Percentiles rank a stretch among this genome's conserved stretches.
Conservation (phyloP, 495 filamentous ascomycete genomes). For the Neurospora cerealis region DNA sequence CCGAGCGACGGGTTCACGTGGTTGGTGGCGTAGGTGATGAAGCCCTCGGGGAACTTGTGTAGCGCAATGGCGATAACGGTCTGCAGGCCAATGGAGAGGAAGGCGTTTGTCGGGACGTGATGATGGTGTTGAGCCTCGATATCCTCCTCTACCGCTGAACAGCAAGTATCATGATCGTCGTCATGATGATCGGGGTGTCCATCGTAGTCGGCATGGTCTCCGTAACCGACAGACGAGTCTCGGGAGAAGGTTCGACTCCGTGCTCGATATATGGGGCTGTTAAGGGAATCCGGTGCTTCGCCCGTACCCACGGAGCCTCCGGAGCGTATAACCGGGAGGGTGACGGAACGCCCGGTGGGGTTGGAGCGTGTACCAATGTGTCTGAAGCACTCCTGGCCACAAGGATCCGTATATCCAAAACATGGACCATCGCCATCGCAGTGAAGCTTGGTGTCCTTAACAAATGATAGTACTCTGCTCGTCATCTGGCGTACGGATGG, state of each 20-base stretch:
- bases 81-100: constrained; percentile 85
- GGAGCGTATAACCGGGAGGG: constrained; percentile 7
- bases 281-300: background rate
- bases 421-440: constrained; percentile 73
- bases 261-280: background rate
- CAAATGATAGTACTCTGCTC: constrained; percentile 50
- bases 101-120: constrained; percentile 92
- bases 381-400: constrained; percentile 72
- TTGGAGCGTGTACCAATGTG: constrained; percentile 25
- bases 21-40: constrained; percentile 97
- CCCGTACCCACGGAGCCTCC: background rate
- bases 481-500: constrained; percentile 36
- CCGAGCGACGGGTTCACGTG: constrained; percentile 85
- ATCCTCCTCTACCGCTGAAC: constrained; percentile 22
- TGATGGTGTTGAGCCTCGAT: constrained; percentile 67
- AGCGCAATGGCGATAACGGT: constrained; percentile 89
- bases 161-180: constrained; percentile 20
- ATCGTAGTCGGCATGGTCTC: background rate
- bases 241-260: background rate
- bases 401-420: constrained; percentile 76
- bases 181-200: constrained; percentile 9
- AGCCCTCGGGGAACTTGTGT: constrained; percentile 95
- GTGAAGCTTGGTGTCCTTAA: constrained; percentile 54
- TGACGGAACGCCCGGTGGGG: constrained; percentile 13
- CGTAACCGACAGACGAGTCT: background rate